Evolutionary conservation across 805 yeast species (phyloP), one percentile per base, ranked within the genome.

Genomic region (Tetrapisispora taiwanensis): DNA sequence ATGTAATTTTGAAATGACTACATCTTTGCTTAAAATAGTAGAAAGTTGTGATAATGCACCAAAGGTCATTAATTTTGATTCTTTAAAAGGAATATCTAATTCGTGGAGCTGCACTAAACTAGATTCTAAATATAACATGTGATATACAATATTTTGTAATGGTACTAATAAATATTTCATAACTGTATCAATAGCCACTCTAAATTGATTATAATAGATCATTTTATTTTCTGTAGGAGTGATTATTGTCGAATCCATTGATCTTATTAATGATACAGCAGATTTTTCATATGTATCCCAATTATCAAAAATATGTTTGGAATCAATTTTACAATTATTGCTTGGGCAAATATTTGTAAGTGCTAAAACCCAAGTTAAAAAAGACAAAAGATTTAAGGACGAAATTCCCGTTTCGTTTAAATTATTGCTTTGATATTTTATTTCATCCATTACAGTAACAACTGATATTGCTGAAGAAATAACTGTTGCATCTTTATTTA

Each of bases 331-430:
- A 60, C 48, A 45, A 69, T 68, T 63, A 67, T 59, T 39, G 46
- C 55, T 42, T 57, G 66, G 56, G 60, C 59, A 50, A 70, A 44
- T 51, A 9, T 75, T 66, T 1, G 70, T 60, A 2, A 77, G 52
- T 0, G 74, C 49, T 28, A 83, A 62, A 18, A 74, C 47, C 47
- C 81, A 72, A 0, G 81, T 66, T 10, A 81, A 42, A 2, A 82
- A 39, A 5, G 65, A 65, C 3, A 66, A 60, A 28, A 81, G 46
- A 6, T 67, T 69, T 0, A 53, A 42, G 0, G 75, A 77, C 0
- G 70, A 53, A 0, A 81, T 47, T 2, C 51, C 47, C 32, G 72
- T 45, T 2, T 60, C 51, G 0, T 65, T 60, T 0, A 71, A 22
- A 8, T 5, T 8, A 22, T 8, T 8, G 26, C 7, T 8, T 22